Evolutionary conservation across 108 stramenopile genomes (phyloP), one percentile per base, ranked within the genome.

Genomic region (Stephanodiscus triporus): DNA sequence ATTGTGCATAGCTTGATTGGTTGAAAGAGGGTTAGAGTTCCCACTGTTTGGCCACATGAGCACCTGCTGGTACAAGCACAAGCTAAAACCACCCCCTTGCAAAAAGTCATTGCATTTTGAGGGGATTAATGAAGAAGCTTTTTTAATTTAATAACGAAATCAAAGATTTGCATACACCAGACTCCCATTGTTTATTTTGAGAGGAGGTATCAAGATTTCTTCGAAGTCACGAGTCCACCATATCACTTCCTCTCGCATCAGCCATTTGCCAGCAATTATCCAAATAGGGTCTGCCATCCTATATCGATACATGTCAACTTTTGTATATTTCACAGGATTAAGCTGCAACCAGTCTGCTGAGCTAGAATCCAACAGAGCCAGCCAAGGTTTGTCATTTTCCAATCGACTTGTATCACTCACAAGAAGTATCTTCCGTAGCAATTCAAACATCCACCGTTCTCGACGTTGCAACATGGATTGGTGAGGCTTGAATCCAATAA

Each of bases 291-390:
- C 83, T 10, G 81, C 73, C 87, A 88, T 88, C 62, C 66, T 56
- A 72, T 88, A 88, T 13, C 64, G 75, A 76, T 85, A 88, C 83
- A 88, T 88, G 51, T 88, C 84, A 13, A 88, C 83, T 53, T 84
- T 85, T 55, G 76, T 85, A 38, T 81, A 84, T 19, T 26, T 61
- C 9, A 80, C 70, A 26, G 61, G 48, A 20, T 58, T 45, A 32
- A 45, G 42, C 23, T 37, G 32, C 72, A 48, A 32, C 27, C 65
- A 23, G 11, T 66, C 68, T 47, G 64, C 69, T 1, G 74, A 70
- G 13, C 63, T 56, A 2, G 66, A 0, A 56, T 84, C 83, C 64
- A 84, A 49, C 64, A 84, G 63, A 1, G 61, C 63, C 43, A 82
- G 37, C 86, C 80, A 84, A 24, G 84, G 77, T 10, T 71, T 74